Conservation (phyloP, 2,329 filamentous ascomycete genomes). For the Colletotrichum cuscutae region DNA sequence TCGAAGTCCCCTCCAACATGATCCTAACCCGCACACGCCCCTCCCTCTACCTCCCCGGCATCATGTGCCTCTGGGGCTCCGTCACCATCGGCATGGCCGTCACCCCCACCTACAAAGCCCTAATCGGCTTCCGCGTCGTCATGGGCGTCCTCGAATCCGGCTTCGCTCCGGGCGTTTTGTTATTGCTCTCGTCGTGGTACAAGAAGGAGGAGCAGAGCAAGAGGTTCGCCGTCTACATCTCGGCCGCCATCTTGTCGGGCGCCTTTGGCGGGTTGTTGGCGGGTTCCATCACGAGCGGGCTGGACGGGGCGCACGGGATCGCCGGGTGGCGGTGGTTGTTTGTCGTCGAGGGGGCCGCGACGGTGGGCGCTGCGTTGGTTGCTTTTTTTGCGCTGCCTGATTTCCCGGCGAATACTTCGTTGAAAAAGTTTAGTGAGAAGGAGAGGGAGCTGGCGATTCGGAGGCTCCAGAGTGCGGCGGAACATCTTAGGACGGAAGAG, state of each 20-base stretch:
- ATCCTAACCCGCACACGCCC: conserved; percentile 72
- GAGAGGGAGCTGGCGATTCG: conserved; percentile 71
- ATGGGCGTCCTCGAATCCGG: conserved; percentile 69
- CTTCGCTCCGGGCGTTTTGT: conserved; percentile 67
- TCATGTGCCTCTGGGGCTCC: conserved; percentile 65
- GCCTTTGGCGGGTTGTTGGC: conserved; percentile 73
- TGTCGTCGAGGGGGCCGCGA: conserved; percentile 72
- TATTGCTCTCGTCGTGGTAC: conserved; percentile 77
- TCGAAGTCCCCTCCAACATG: conserved; percentile 73
- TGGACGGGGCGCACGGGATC: conserved; percentile 62
- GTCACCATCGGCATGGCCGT: conserved; percentile 44
- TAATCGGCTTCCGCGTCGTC: conserved; percentile 52
- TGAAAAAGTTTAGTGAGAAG: conserved; percentile 61
- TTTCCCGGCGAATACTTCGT: conserved; percentile 70
- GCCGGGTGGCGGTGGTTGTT: conserved; percentile 65
- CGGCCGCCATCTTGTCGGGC: conserved; percentile 75
- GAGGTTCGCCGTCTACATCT: conserved; percentile 73
- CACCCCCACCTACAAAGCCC: conserved; percentile 39
- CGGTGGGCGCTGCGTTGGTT: conserved; percentile 68
- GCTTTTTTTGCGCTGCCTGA: conserved; percentile 77
- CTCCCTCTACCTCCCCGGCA: conserved; percentile 71
- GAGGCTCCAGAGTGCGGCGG: conserved; percentile 69
- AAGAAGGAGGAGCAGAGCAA: conserved; percentile 45
- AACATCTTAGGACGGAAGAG: conserved; percentile 71
- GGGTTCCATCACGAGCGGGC: conserved; percentile 64